Evolutionary conservation across 148 eudicot genomes (phyloP).

Genomic region (Diospyros lotus): DNA sequence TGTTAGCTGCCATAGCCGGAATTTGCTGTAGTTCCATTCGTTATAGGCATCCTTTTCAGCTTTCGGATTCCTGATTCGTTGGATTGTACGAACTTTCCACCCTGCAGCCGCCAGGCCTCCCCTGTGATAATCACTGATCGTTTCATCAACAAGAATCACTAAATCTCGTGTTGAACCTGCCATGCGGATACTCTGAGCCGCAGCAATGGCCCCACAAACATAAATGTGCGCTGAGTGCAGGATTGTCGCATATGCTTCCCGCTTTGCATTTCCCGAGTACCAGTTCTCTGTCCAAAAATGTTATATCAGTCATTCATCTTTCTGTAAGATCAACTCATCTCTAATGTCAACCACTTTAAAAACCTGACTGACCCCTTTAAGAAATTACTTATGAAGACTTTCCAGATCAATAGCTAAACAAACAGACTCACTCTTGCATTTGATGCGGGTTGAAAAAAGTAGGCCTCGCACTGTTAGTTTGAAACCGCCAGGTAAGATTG

Average conservation of each 20-base stretch:
- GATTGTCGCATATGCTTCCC: constrained; percentile 97
- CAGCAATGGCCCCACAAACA: constrained; percentile 93
- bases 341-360: too few species aligned
- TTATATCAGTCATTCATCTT: neutral
- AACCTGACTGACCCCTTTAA: neutral
- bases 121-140: constrained; percentile 66
- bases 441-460: neutral
- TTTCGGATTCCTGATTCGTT: constrained; percentile 83
- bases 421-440: neutral
- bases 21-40: constrained; percentile 96
- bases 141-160: constrained; percentile 81
- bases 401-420: too few species aligned
- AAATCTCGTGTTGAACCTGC: constrained; percentile 85
- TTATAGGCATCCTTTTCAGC: constrained; percentile 91
- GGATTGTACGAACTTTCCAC: constrained; percentile 71
- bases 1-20: constrained; percentile 93
- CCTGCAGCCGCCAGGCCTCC: constrained; percentile 83
- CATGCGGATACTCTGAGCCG: constrained; percentile 94
- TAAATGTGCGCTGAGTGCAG: constrained; percentile 87
- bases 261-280: constrained; percentile 49
- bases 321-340: constrained; percentile 4
- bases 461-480: neutral
- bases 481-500: neutral
- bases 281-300: constrained; percentile 39
- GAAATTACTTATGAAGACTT: too few species aligned